Base-by-base conservation (phyloP, 768 basidiomycete species). In the Epithele typhae region DNA sequence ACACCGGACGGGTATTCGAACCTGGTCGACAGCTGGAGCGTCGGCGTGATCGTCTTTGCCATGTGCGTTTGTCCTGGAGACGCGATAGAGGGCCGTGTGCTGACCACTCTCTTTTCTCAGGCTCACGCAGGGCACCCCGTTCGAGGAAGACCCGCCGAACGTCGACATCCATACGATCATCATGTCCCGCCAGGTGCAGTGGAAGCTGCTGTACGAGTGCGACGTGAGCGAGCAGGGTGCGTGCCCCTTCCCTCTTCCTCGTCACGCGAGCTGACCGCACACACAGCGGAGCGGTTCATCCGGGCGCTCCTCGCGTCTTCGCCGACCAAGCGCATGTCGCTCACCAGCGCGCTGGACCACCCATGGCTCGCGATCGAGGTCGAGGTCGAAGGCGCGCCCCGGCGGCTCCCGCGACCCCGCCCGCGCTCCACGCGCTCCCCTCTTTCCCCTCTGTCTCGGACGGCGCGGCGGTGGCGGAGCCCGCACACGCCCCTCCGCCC, bases 11-110 rank as follows among this genome's bases (percentile, higher is more conserved):
- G 70, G 23, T 96, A 97, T 58, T 81, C 84, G 57, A 78, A 81
- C 48, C 68, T 84, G 19, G 93, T 96, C 43, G 93, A 97, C 60
- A 90, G 88, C 50, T 97, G 92, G 92, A 92, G 89, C 36, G 77
- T 92, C 8, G 93, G 94, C 5, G 90, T 94, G 21, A 93, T 96
- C 43, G 77, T 94, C 1, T 96, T 84, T 55, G 82, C 83, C 25
- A 90, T 89, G 92, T 90, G 58, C 37, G 45, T 34, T 10, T 8
- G 12, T n/a, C 33, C 42, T 15, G 23, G n/a, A 12, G 24, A 23
- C 19, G 30, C 21, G 10, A 3, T 43, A 11, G 30, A n/a, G 2
- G 17, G 4, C 6, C 17, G 30, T 32, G 27, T 7, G 8, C 27
- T 30, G 19, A 19, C 32, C 42, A 19, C 22, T 4, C 3, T 14